Evolutionary conservation across 2,329 filamentous ascomycete species (phyloP), one percentile per base, ranked within the genome.

Genomic region (Graphilbum ipis-grandicollis): DNA sequence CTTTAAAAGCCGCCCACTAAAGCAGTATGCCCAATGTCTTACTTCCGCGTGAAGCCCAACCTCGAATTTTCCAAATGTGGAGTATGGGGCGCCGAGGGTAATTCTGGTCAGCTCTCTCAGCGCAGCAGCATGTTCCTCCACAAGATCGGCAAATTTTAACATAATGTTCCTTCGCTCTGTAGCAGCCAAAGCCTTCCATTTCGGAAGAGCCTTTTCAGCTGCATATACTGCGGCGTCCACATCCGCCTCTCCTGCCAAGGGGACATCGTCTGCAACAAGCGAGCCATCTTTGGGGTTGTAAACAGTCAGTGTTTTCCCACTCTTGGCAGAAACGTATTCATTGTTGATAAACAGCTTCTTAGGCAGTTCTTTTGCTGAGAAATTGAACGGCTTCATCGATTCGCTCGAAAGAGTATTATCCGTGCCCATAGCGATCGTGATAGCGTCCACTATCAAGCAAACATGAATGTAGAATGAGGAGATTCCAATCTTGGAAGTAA

Each of bases 161-260:
- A 67, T 46, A 12, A 59, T 55, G 22, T 54, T 52, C 29, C 55
- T 51, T 40, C 84, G 80, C 48, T 73, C 71, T 43, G 80, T 65
- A 14, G 79, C 65, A 3, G 82, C 71, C n/a, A 77, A 86, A 41
- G 70, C 63, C 3, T 82, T 83, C 84, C 84, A 93, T 22, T 65
- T 58, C 5, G 69, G 66, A 53, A 92, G 92, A 2, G 82, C 83
- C 31, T 62, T 60, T 38, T 74, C 63, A 31, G 81, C 84, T 25
- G 82, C 75, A 37, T 66, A 56, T 44, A 93, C 66, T 31, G 83
- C 81, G 14, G 71, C 66, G 52, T 90, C 72, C 51, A 90, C 64
- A 45, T 65, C 62, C 12, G 56, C 48, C 35, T 58, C 52, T n/a
- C 57, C 59, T n/a, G 59, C 59, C 5, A 63, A 44, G 9, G 52